These are phyloP conservation scores for Nothopassalora personata DNA, from an alignment of 2,329 filamentous ascomycete species.

Conservation along the genomic window DNA sequence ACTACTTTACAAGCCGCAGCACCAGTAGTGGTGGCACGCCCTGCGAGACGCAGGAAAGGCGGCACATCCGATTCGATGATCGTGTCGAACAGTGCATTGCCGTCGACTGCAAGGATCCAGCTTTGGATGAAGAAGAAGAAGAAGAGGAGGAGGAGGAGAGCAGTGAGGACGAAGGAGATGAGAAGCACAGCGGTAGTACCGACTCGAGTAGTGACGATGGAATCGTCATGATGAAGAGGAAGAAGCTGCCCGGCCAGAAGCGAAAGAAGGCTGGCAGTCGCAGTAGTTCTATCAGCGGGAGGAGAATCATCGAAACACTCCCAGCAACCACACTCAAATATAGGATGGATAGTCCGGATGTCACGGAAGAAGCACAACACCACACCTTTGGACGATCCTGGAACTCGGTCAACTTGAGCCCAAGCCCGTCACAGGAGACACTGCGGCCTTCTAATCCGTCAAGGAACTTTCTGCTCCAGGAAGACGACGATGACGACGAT, in stretches of 20 bases:
- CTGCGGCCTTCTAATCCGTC: constrained; percentile 65
- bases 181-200: constrained; percentile 45
- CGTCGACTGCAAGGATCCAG: constrained; percentile 76
- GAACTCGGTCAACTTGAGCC: constrained; percentile 47
- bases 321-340: constrained; percentile 86
- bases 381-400: constrained; percentile 42
- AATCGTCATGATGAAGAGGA: constrained; percentile 73
- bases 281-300: constrained; percentile 53
- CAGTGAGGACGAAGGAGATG: constrained; percentile 31
- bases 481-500: constrained; percentile 16
- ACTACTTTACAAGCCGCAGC: constrained; percentile 54
- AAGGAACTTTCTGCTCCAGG: constrained; percentile 51
- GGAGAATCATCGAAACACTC: constrained; percentile 78
- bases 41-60: constrained; percentile 56
- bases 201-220: constrained; percentile 61
- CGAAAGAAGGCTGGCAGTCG: constrained; percentile 41
- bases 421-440: constrained; percentile 78
- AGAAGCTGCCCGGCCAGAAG: constrained; percentile 47
- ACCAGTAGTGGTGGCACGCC: constrained; percentile 67
- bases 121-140: constrained; percentile 58
- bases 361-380: constrained; percentile 27
- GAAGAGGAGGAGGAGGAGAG: constrained; percentile 39
- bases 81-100: constrained; percentile 95
- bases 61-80: constrained; percentile 94
- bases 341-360: constrained; percentile 67